These are phyloP conservation scores for Trametes maxima DNA, from an alignment of 768 basidiomycete genomes.

Conservation along the genomic window DNA sequence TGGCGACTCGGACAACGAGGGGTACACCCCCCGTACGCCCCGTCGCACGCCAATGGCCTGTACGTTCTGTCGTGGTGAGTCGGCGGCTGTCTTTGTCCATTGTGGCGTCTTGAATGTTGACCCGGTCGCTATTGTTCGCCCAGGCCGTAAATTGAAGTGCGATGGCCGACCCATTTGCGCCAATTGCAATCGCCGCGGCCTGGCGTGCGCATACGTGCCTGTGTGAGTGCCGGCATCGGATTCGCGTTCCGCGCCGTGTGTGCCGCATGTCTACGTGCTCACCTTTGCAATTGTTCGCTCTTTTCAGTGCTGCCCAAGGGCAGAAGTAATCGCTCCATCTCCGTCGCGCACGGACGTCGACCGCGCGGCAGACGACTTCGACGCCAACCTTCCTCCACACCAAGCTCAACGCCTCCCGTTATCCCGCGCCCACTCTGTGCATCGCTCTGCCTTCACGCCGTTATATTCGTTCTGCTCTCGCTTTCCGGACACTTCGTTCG, in stretches of 20 bases:
- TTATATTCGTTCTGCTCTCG: constrained; percentile 4
- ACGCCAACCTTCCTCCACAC: too few relatives aligned
- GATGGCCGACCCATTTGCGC: constrained; percentile 69
- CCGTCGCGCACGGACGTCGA: too few relatives aligned
- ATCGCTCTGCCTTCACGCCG: neutral
- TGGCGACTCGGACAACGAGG: constrained; percentile 32
- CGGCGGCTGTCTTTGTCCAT: neutral
- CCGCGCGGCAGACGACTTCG: too few relatives aligned
- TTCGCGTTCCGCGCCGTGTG: neutral
- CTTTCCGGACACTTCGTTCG: constrained; percentile 3
- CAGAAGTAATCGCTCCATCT: too few relatives aligned
- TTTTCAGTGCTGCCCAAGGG: too few relatives aligned
- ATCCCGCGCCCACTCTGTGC: neutral
- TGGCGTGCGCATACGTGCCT: constrained; percentile 61
- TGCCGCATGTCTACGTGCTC: too few relatives aligned
- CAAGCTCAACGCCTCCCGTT: too few relatives aligned
- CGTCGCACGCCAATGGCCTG: constrained; percentile 71
- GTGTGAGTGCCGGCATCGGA: constrained; percentile 51
- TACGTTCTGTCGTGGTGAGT: constrained; percentile 67
- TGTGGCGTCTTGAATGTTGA: neutral
- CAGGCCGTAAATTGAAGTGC: constrained; percentile 75
- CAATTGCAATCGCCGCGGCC: constrained; percentile 64
- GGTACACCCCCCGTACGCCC: constrained; percentile 34
- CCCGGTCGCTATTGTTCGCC: neutral
- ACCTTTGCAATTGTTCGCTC: neutral